Conservation (phyloP, 805 yeast genomes). For the Metschnikowia matae region DNA sequence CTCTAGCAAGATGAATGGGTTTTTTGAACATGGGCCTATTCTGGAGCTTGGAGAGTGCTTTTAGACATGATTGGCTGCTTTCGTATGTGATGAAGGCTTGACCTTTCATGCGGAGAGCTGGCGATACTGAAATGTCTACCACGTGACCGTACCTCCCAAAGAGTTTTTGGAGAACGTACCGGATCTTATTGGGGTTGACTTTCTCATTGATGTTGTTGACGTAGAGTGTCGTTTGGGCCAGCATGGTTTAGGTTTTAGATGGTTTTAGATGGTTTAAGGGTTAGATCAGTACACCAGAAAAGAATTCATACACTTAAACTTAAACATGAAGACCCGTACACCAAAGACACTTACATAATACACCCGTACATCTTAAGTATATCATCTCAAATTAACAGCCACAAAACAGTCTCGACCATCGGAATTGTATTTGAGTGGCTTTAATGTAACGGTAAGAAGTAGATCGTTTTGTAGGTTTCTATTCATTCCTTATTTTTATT, state of each 20-base stretch:
- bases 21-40: slow-evolving; percentile 43
- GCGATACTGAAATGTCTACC: slow-evolving; percentile 50
- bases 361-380: too few species aligned
- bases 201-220: slow-evolving; percentile 71
- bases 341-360: too few species aligned
- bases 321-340: too few species aligned
- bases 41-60: slow-evolving; percentile 43
- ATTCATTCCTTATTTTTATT: too few species aligned
- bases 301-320: not conserved
- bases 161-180: slow-evolving; percentile 35
- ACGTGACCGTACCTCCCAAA: slow-evolving; percentile 48
- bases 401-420: too few species aligned
- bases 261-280: not conserved
- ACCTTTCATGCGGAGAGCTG: slow-evolving; percentile 65
- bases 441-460: too few species aligned
- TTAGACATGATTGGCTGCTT: slow-evolving; percentile 36
- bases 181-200: slow-evolving; percentile 50
- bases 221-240: slow-evolving; percentile 37
- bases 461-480: too few species aligned
- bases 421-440: too few species aligned
- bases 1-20: slow-evolving; percentile 43
- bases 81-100: slow-evolving; percentile 74
- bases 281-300: slow-evolving; percentile 7
- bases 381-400: too few species aligned
- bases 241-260: slow-evolving; percentile 15